Evolutionary conservation across 441 rosid species (phyloP).

Genomic region (Populus hybrid): DNA sequence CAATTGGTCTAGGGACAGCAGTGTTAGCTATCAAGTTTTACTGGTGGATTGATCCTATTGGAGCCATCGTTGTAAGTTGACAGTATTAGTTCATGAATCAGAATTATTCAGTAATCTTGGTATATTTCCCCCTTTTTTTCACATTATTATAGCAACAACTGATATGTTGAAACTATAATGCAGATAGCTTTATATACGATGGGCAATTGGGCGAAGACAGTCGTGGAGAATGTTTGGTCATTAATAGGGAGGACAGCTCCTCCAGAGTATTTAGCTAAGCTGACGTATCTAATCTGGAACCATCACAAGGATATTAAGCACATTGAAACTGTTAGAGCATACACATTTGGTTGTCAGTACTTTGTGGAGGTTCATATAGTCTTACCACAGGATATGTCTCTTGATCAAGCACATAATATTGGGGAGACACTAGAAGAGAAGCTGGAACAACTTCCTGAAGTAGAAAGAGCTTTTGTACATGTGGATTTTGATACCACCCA

Average conservation of each 20-base stretch:
- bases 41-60: constrained; percentile 79
- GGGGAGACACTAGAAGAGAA: constrained; percentile 34
- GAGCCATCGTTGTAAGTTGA: constrained; percentile 55
- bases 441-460: constrained; percentile 30
- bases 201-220: not conserved
- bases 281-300: not conserved
- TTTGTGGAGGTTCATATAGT: constrained; percentile 36
- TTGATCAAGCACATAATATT: constrained; percentile 28
- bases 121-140: not conserved
- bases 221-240: not conserved
- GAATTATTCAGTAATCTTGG: not conserved
- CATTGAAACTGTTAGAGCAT: constrained; percentile 28
- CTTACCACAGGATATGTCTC: constrained; percentile 24
- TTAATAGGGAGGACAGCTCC: constrained; percentile 1
- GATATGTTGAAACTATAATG: not conserved
- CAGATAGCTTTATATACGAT: constrained; percentile 1
- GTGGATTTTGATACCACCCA: constrained; percentile 28
- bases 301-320: constrained; percentile 23
- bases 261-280: constrained; percentile 1
- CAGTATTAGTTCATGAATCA: not conserved
- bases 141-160: not conserved
- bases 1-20: constrained; percentile 58
- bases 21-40: constrained; percentile 50
- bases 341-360: no score
- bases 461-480: constrained; percentile 34